phyloP scores from a whole-genome alignment of 164 flowering plant species.

The Dillenia suffruticosa region DNA sequence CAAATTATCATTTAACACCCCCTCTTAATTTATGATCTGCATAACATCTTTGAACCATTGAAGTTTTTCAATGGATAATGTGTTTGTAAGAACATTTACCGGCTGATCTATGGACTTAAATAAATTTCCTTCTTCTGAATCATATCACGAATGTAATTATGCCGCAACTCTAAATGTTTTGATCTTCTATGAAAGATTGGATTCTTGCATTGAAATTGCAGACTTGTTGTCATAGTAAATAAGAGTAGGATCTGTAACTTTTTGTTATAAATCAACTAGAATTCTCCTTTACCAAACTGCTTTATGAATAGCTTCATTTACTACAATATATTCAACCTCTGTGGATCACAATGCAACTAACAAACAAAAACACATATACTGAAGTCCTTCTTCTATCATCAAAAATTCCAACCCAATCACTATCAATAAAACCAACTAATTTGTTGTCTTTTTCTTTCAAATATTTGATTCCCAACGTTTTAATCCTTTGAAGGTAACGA shows the following conservation, averaged over 20 bases:
- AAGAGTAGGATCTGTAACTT: neutral
- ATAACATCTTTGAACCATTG: too few relatives aligned
- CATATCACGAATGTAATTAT: neutral
- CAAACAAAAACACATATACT: neutral
- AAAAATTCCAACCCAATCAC: neutral
- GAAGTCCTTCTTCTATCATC: constrained; percentile 1
- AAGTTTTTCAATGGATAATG: too few relatives aligned
- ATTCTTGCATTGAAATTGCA: constrained; percentile 1
- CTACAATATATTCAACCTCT: too few relatives aligned
- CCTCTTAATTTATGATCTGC: too few relatives aligned
- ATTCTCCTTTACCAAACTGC: too few relatives aligned
- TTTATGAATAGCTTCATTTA: too few relatives aligned
- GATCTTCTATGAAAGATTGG: neutral
- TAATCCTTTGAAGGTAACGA: neutral
- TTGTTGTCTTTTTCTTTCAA: neutral
- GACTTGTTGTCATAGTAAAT: neutral
- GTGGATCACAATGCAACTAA: neutral
- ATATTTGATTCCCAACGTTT: neutral
- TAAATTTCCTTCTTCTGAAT: too few relatives aligned
- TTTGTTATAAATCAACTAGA: neutral
- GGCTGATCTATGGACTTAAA: too few relatives aligned
- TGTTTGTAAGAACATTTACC: too few relatives aligned
- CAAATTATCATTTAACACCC: too few relatives aligned
- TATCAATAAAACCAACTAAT: neutral
- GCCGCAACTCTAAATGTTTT: neutral